These are phyloP conservation scores for Suhomyces tanzawaensis DNA, from an alignment of 805 yeast species.

Conservation along the genomic window DNA sequence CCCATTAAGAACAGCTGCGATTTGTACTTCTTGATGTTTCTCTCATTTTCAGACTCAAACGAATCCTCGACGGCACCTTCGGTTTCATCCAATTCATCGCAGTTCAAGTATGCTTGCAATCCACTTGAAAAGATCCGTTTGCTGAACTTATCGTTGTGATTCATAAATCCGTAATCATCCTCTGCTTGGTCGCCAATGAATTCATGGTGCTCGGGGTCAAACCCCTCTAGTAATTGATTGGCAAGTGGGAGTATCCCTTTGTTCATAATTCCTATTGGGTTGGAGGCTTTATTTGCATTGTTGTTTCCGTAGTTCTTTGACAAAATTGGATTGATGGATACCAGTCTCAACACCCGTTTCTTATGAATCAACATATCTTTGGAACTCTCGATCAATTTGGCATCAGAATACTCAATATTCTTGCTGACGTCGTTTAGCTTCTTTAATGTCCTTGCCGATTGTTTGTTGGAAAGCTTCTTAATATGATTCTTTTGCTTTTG, in stretches of 20 bases:
- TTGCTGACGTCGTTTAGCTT: constrained; percentile 14
- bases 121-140: constrained; percentile 29
- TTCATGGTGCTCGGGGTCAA: background rate
- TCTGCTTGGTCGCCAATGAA: constrained; percentile 14
- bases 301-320: constrained; percentile 11
- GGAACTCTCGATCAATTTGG: constrained; percentile 49
- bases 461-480: constrained; percentile 37
- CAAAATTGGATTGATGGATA: constrained; percentile 26
- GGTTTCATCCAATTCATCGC: constrained; percentile 18
- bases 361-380: constrained; percentile 43
- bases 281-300: background rate
- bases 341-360: constrained; percentile 42
- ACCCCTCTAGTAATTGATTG: constrained; percentile 1
- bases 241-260: constrained; percentile 5
- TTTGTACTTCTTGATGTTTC: constrained; percentile 31
- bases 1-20: constrained; percentile 30
- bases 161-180: constrained; percentile 32
- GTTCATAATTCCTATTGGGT: constrained; percentile 2
- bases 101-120: constrained; percentile 22
- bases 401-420: constrained; percentile 50
- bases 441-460: constrained; percentile 25
- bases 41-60: constrained; percentile 11
- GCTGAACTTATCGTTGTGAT: constrained; percentile 22
- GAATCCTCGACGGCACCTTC: constrained; percentile 9
- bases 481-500: constrained; percentile 48